Percentiles rank a stretch among this genome's conserved stretches.
These are phyloP conservation scores for Talaromyces amestolkiae DNA, from an alignment of 2,329 filamentous ascomycete species.

Conservation along the genomic window DNA sequence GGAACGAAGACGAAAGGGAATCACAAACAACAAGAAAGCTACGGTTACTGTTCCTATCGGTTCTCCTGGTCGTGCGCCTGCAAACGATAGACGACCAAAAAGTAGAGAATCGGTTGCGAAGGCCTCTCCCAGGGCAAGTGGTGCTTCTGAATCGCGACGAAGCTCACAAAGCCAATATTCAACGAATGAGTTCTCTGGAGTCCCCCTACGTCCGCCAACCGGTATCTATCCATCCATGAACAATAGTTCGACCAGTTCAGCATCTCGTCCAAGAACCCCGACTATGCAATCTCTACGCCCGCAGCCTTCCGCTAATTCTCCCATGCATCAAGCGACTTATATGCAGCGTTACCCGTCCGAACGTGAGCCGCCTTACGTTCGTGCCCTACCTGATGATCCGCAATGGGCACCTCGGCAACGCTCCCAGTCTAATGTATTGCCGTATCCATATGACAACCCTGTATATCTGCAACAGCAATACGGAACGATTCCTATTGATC, in stretches of 20 bases:
- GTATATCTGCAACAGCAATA: slow-evolving; percentile 29
- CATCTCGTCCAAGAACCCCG: slow-evolving; percentile 45
- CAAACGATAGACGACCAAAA: slow-evolving; percentile 19
- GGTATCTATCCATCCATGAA: slow-evolving; percentile 22
- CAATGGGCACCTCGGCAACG: slow-evolving; percentile 46
- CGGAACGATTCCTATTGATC: slow-evolving; percentile 30
- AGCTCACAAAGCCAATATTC: slow-evolving; percentile 27
- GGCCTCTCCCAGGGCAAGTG: slow-evolving; percentile 18
- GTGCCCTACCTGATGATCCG: slow-evolving; percentile 50
- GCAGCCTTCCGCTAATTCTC: slow-evolving; percentile 34
- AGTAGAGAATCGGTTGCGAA: slow-evolving; percentile 22
- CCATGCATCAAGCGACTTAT: slow-evolving; percentile 36
- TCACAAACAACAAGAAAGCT: slow-evolving; percentile 24
- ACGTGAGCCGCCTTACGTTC: slow-evolving; percentile 27
- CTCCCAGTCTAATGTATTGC: slow-evolving; percentile 33
- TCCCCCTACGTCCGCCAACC: neutral
- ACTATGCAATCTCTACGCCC: slow-evolving; percentile 41
- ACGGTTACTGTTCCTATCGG: slow-evolving; percentile 7
- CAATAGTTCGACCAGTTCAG: slow-evolving; percentile 37
- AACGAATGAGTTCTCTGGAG: slow-evolving; percentile 1
- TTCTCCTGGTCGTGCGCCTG: neutral
- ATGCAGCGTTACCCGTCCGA: slow-evolving; percentile 32
- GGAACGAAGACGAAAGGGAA: slow-evolving; percentile 57
- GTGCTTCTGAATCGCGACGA: slow-evolving; percentile 30
- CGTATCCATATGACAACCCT: slow-evolving; percentile 32